Evolutionary conservation across 352 stramenopile genomes (phyloP), one percentile per base, ranked within the genome.

Genomic region (Phytophthora litchii): DNA sequence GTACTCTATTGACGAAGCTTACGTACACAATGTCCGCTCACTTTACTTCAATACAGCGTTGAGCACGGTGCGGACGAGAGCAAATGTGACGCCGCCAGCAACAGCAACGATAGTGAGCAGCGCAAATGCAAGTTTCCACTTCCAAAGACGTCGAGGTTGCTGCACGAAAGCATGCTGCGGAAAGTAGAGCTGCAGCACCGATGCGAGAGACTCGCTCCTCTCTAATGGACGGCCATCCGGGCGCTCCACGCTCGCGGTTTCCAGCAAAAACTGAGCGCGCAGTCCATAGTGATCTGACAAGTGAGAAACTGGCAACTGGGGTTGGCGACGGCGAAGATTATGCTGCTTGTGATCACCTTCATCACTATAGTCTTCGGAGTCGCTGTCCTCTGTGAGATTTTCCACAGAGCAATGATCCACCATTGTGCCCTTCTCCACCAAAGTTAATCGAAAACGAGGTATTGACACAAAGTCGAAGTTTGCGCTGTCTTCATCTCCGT

Each of bases 271-370:
- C 25, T 78, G 62, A 1, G 77, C 76, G 9, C 60, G 64, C 38
- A 94, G 50, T 3, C 73, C 85, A 43, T 92, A 94, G 50, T 94
- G 85, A 47, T 94, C 85, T 4, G 85, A 94, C 58, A 94, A 59
- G 49, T 94, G 80, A 27, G 85, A 89, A 68, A 94, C 80, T 16
- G 85, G 82, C 43, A 91, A 43, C 25, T 57, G 47, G 4, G 38
- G 49, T 32, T 61, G 45, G 4, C 41, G 57, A 7, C 44, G 50
- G 48, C 42, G 40, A 48, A 64, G 47, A n/a, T 19, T 16, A 50
- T 51, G 49, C 0, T 54, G 36, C 8, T 29, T 31, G 10, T 67
- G 40, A 21, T 70, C 50, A 12, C 51, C 38, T 14, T 70, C 60
- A 4, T 60, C 47, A 4, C 54, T 54, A 16, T 54, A 45, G 11